Evolutionary conservation across 495 filamentous ascomycete species (phyloP), one percentile per base, ranked within the genome.

Genomic region (Polyplosphaeria fusca): DNA sequence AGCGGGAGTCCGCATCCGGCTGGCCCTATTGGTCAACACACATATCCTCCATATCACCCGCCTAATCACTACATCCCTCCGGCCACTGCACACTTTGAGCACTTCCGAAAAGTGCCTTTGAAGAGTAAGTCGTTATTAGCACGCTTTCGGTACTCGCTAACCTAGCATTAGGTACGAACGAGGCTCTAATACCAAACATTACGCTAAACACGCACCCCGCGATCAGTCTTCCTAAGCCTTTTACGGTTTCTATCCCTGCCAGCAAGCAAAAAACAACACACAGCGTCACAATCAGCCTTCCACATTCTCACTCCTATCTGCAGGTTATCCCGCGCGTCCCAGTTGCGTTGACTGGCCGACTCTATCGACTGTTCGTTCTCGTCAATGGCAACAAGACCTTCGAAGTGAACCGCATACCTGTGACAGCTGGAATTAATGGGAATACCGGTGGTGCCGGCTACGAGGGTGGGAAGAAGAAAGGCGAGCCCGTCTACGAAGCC

Each of bases 201-300:
- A 66, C 79, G 22, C 68, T 95, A n/a, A 68, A 73, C 32, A 84
- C 86, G 2, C 86, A 88, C 68, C 80, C 83, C 2, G 76, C 75
- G 1, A 73, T 89, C 25, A 80, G 77, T 28, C 44, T 52, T 5
- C 52, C 53, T 4, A 64, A 69, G 26, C 70, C 64, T 18, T 80
- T 86, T 67, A 70, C 73, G 23, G 66, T 85, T 26, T 74, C 82
- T 38, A 70, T 92, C 39, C 76, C 79, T 0, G 80, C 89, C 2
- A 80, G 84, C 42, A 62, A 79, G 0, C 82, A 73, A 25, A 65
- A 82, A 49, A 74, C 79, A 14, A 85, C 88, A 50, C 85, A 90
- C 55, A 86, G 82, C 18, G 67, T 88, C 41, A 84, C 86, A 4
- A 67, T 89, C 22, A 82, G 80, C 40, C 71, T 89, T 9, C 84